Base-by-base conservation (phyloP, 495 filamentous ascomycete species). In the Usnea hakonensis region DNA sequence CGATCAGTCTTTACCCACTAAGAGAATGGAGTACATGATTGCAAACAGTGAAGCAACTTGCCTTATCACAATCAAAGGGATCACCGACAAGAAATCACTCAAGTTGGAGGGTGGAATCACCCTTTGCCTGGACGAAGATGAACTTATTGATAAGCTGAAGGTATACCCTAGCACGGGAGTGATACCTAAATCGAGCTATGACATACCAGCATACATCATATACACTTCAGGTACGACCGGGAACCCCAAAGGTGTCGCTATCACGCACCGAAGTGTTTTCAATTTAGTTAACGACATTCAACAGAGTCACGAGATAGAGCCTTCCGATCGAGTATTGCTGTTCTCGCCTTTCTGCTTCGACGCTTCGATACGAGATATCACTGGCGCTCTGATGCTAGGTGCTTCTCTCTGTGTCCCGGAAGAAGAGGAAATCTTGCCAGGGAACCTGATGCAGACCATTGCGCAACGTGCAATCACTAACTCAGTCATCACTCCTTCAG, bases 191-290 rank as follows among this genome's bases (percentile, higher is more conserved):
- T n/a, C 43, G 21, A 10, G 11, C 26, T 21, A 46, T 46, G 43
- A 46, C n/a, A 46, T 1, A 11, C 13, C 11, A 10, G 43, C 56
- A 48, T 62, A 36, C 28, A 54, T 62, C n/a, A 62, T 62, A 2
- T 62, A 62, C 41, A 62, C 60, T 17, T 62, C 62, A 7, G 60
- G 60, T 28, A 62, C 60, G 14, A 59, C 43, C 19, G 60, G 60
- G n/a, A 58, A 21, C 11, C 60, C 60, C 21, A 62, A 62, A 41
- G 60, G 60, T 11, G 58, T 61, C 58, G 58, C 40, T 19, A 54
- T 61, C 17, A 61, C 58, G 13, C 58, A 61, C 26, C 7, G 50
- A 14, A 46, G 32, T 10, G n/a, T 46, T 21, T 46, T 46, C 43
- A 46, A 46, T 46, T 21, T 46, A 21, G 43, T 46, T 26, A 21